These are phyloP conservation scores for Ophiostoma piceae DNA, from an alignment of 2,329 filamentous ascomycete species.

Conservation along the genomic window DNA sequence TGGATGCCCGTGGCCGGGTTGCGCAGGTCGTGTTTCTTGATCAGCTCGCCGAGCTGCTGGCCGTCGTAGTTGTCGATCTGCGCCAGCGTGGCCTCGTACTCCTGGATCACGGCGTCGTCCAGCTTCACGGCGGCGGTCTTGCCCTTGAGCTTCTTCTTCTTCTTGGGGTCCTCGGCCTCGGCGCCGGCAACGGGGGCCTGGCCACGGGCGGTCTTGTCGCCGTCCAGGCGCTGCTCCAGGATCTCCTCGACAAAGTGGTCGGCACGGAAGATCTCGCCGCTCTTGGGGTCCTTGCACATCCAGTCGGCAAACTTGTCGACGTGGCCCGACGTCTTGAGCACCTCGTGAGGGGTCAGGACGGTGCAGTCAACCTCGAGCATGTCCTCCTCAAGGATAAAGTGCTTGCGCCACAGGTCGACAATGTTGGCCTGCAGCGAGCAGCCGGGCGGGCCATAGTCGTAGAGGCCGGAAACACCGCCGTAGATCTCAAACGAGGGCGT, in stretches of 20 bases:
- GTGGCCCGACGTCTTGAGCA: conserved; percentile 93
- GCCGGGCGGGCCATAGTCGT: conserved; percentile 88
- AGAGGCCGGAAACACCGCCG: conserved; percentile 79
- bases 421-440: conserved; percentile 83
- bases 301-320: conserved; percentile 97
- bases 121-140: conserved; percentile 77
- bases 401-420: conserved; percentile 83
- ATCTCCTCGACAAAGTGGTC: conserved; percentile 96
- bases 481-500: conserved; percentile 96
- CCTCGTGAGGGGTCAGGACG: conserved; percentile 85
- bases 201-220: conserved; percentile 87
- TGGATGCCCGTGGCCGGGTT: conserved; percentile 76
- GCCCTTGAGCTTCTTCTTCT: conserved; percentile 85
- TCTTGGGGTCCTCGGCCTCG: conserved; percentile 40
- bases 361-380: conserved; percentile 96
- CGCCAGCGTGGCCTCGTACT: conserved; percentile 88
- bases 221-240: conserved; percentile 78
- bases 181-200: conserved; percentile 61
- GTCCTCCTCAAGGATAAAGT: conserved; percentile 88
- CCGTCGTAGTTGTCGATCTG: conserved; percentile 94
- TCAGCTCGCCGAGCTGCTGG: conserved; percentile 76
- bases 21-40: conserved; percentile 84
- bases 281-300: conserved; percentile 99
- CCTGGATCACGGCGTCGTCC: conserved; percentile 75
- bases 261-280: conserved; percentile 89